Conservation (phyloP, 2,329 filamentous ascomycete genomes). For the Ceratocystis eucalypticola region DNA sequence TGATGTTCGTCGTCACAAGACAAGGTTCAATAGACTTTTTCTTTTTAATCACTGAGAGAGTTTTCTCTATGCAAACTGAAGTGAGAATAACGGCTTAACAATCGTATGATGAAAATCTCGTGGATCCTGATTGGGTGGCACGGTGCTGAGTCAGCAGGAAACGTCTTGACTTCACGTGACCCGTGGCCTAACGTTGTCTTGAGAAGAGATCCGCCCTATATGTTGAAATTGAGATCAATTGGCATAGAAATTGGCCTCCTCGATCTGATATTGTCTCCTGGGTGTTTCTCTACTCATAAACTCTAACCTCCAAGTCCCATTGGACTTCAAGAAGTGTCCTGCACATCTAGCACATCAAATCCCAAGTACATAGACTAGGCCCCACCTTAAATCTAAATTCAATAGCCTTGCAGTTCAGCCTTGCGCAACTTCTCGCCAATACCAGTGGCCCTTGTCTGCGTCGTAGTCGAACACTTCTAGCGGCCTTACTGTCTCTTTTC, state of each 20-base stretch:
- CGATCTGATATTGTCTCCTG: no score
- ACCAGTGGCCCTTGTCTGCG: background rate
- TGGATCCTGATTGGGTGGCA: constrained; percentile 16
- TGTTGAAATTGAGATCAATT: background rate
- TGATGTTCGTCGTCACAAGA: background rate
- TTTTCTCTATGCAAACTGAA: constrained; percentile 7
- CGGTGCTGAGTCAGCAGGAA: constrained; percentile 14
- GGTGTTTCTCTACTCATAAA: no score
- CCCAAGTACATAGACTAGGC: background rate
- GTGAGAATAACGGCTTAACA: constrained; percentile 6
- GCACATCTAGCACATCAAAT: background rate
- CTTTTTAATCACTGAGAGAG: constrained; percentile 11
- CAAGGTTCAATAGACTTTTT: background rate
- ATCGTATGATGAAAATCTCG: constrained; percentile 19
- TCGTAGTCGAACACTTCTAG: background rate
- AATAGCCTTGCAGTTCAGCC: constrained; percentile 13
- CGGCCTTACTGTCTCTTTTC: background rate
- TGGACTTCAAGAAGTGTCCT: background rate
- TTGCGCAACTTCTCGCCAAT: constrained; percentile 2
- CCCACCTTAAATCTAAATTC: background rate
- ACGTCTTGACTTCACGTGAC: constrained; percentile 13
- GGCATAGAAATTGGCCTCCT: background rate
- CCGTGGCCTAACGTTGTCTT: background rate
- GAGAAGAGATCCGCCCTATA: background rate
- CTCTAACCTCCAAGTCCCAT: no score